Base-by-base conservation (phyloP, 306 rosid species). In the Pueraria montana region DNA sequence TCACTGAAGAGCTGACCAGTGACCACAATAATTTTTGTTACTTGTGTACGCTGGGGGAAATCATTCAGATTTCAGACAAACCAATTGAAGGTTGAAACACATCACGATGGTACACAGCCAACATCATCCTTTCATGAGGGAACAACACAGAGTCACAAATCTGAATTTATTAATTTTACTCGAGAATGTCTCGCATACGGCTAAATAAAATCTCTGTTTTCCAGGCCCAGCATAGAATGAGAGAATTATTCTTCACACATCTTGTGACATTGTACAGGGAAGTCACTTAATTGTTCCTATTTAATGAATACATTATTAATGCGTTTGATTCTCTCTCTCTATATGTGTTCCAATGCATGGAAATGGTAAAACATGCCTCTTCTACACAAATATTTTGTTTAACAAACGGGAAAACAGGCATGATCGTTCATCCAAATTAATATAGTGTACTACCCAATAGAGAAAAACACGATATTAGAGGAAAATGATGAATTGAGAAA, bases 231-330 rank as follows among this genome's bases (percentile, higher is more conserved):
- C 30, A n/a, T n/a, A n/a, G n/a, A n/a, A n/a, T n/a, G n/a, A 12
- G 49, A 45, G 5, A 74, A 74, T 56, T 77, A 79, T 21, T 79
- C 76, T 58, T 23, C 32, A 72, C 81, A 73, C 80, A 65, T 78
- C 48, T 58, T 71, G 63, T 6, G 23, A 45, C 63, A 61, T 17
- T 64, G 38, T 14, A 63, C 9, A 26, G 43, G 13, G 74, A 83
- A 67, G 16, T 56, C n/a, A 20, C 32, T 38, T 38, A 20, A 53
- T 38, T 66, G 76, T 45, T 56, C 64, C 49, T 21, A 43, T 34
- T 20, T 49, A 40, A 61, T 66, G 83, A 23, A 36, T 50, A 50
- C 61, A 27, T 59, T 24, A 62, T 62, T 26, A 10, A 11, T 21
- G 70, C 16, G 40, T 12, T 13, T 62, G 11, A 62, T 62, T 62